phyloP scores from a whole-genome alignment of 192 early-diverging fungal genomes.

The Haplosporangium gracile region DNA sequence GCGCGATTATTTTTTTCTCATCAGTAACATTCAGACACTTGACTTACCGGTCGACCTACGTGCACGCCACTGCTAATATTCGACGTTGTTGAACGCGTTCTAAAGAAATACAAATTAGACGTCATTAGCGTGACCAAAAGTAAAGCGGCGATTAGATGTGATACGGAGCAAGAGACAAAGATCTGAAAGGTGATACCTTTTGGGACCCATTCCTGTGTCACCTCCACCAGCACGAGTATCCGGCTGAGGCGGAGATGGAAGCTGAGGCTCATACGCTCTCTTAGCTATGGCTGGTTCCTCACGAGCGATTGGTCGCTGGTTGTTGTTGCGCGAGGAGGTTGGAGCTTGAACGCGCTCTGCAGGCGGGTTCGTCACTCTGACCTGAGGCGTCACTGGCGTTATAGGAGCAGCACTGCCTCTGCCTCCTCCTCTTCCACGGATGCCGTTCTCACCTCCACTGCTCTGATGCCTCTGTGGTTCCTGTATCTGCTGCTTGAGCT shows the following conservation, averaged over 20 bases:
- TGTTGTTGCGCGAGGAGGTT: neutral
- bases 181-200: neutral
- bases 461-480: neutral
- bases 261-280: neutral
- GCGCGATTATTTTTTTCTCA: neutral
- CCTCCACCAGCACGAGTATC: neutral
- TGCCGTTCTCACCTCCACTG: neutral
- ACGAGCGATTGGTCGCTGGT: neutral
- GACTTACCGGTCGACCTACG: conserved; percentile 12
- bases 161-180: neutral
- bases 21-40: no score
- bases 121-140: neutral
- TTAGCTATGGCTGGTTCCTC: neutral
- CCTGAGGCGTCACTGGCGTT: neutral
- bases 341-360: neutral
- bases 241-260: neutral
- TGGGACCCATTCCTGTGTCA: neutral
- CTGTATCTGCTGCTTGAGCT: conserved; percentile 17
- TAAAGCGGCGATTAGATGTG: neutral
- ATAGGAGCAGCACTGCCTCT: neutral
- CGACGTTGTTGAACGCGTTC: conserved; percentile 20
- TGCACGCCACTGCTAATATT: neutral
- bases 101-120: neutral
- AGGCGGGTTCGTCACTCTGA: neutral
- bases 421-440: neutral